These are phyloP conservation scores for Parmelia sp. DNA, from an alignment of 495 filamentous ascomycete species.

Conservation along the genomic window DNA sequence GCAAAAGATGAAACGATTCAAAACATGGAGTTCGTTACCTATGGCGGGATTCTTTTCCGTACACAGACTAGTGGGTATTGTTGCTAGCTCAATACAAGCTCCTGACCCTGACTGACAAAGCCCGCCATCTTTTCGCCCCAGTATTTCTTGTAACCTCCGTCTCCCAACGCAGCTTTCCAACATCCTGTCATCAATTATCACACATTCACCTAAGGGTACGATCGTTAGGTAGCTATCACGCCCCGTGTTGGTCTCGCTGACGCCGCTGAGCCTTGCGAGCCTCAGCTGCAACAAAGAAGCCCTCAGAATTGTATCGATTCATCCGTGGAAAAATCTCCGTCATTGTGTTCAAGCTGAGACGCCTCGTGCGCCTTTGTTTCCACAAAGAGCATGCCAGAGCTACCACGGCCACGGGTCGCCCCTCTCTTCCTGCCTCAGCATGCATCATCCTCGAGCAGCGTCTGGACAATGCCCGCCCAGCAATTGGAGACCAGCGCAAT, in stretches of 20 bases:
- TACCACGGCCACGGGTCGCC: not conserved
- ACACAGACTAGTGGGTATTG: not conserved
- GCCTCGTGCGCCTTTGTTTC: not conserved
- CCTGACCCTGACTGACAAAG: not conserved
- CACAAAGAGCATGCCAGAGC: not conserved
- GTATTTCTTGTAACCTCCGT: not conserved
- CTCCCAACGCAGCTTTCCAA: not conserved
- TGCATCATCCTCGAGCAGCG: not conserved
- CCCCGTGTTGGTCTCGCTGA: not conserved
- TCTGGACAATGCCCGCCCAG: not conserved
- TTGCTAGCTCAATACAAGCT: not conserved
- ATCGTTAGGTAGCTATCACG: not conserved
- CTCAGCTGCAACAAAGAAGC: not conserved
- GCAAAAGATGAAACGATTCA: not conserved
- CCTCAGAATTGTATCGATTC: not conserved
- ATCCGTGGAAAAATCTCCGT: not conserved
- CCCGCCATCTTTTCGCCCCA: not conserved
- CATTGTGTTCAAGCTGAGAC: not conserved
- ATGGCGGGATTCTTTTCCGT: not conserved
- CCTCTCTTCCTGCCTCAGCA: not conserved
- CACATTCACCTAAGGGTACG: not conserved
- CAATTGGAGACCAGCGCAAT: not conserved
- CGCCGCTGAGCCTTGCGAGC: not conserved
- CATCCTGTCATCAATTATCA: not conserved
- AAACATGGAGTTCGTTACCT: not conserved